Base-by-base conservation (phyloP, 352 stramenopile species). In the Elongisporangium prolatum region DNA sequence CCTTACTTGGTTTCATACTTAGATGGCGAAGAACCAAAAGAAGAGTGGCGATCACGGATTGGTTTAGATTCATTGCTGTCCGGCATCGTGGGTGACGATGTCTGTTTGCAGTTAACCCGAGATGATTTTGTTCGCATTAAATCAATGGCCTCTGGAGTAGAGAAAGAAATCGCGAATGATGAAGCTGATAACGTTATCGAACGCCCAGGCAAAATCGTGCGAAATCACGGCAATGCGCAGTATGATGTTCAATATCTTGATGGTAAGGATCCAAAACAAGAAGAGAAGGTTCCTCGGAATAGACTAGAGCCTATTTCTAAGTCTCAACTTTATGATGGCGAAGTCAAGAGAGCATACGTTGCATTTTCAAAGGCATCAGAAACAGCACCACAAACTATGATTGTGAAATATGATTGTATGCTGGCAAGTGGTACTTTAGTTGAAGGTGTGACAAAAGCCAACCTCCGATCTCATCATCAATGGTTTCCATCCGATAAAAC, bases 231-330 rank as follows among this genome's bases (percentile, higher is more conserved):
- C 20, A 83, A 84, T 60, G 75, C 69, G 3, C 66, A 61, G 24
- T 89, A 89, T 50, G 66, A 80, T 17, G 57, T 89, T n/a, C 56
- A 63, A 58, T 86, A 73, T 48, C 11, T 85, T 2, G 80, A 88
- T 59, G 60, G 56, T 3, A 57, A 60, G 1, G 22, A 22, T 10
- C 63, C 67, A 18, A 22, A 14, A 17, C 61, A 50, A 3, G 74
- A 84, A 11, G 59, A 37, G n/a, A 25, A 59, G 22, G 77, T 89
- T 17, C 37, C 58, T 4, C 73, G 79, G 10, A 62, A 63, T 28
- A 68, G 71, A 9, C 57, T 89, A 28, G 51, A 63, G 18, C 55
- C 67, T n/a, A 18, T 70, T 4, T 64, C 14, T 1, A 66, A 84
- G 16, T 56, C 59, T 10, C 17, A 49, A 0, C 22, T 85, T 16